Evolutionary conservation across 306 rosid species (phyloP).

Genomic region (Cucumis cinereus): DNA sequence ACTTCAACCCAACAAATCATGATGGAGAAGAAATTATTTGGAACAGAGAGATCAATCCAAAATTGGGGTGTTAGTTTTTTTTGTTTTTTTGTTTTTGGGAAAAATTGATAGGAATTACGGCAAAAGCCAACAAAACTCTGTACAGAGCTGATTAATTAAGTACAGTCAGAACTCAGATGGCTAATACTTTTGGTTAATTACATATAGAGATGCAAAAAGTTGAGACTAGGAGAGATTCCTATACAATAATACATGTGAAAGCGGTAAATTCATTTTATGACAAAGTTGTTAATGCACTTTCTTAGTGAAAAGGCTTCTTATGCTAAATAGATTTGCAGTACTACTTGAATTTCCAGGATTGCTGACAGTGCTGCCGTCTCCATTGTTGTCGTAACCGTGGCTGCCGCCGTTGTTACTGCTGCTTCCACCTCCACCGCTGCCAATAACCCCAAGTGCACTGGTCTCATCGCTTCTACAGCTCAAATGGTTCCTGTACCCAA

Average conservation of each 20-base stretch:
- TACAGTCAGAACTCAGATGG: neutral
- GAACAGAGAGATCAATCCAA: neutral
- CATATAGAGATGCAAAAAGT: neutral
- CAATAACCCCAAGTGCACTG: constrained; percentile 15
- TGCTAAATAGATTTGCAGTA: constrained; percentile 51
- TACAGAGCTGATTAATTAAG: neutral
- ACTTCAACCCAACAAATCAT: neutral
- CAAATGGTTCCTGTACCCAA: constrained; percentile 54
- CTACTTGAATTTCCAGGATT: constrained; percentile 12
- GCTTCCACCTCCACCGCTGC: neutral
- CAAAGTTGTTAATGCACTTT: constrained; percentile 34
- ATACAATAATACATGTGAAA: constrained; percentile 3
- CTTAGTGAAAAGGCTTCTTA: constrained; percentile 66
- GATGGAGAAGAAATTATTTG: neutral
- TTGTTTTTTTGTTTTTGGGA: neutral
- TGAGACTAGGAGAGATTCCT: neutral
- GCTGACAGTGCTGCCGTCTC: constrained; percentile 9
- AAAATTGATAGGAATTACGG: neutral
- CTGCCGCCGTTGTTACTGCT: neutral
- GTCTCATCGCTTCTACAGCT: constrained; percentile 59
- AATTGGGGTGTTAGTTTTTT: neutral
- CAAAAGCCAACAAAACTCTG: neutral
- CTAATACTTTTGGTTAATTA: constrained; percentile 1
- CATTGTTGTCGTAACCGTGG: neutral
- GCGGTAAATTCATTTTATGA: neutral